Base-by-base conservation (phyloP, 768 basidiomycete genomes). In the Trametes villosa region DNA sequence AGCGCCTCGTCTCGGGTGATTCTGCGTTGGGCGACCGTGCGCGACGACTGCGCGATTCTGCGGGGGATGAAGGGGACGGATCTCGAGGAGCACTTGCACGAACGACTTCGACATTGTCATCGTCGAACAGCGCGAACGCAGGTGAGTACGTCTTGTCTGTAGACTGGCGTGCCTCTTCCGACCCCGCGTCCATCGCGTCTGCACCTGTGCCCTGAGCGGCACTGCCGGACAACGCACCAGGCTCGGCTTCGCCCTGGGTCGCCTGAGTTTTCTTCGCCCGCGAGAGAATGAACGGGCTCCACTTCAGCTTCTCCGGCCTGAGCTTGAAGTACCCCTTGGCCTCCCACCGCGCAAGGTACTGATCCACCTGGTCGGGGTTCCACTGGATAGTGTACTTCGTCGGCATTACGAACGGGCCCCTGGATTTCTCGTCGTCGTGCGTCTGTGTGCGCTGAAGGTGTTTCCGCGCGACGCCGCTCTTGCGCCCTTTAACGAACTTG, bases 201-300 rank as follows among this genome's bases (percentile, higher is more conserved):
- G 44, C 36, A 34, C 45, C 53, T 1, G 30, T 51, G 41, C 34
- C 42, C 44, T 24, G 38, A n/a, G 38, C 29, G 11, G 13, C 47
- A 0, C 55, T 42, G 44, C 45, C 51, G 11, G 22, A 11, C 24
- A 46, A 7, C 15, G 50, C 40, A 15, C 53, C 53, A 12, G 45
- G 22, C 6, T 27, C 34, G 33, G 44, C 57, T 12, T 54, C 62
- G 47, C 65, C 57, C 20, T 44, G 12, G 3, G 60, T 53, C 9
- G 61, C 64, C 34, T 74, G 71, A 13, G 68, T 56, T 65, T 74
- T 71, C 55, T 71, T 73, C 42, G 72, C 75, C 53, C 83, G 78
- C 6, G 87, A 79, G 44, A 94, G 74, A 38, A 97, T 76, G 74
- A 96, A 98, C 27, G 96, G 96, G 63, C 88, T 96, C 92, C 96